Base-by-base conservation (phyloP, 345 rosid species). In the Eutrema heterophyllum region DNA sequence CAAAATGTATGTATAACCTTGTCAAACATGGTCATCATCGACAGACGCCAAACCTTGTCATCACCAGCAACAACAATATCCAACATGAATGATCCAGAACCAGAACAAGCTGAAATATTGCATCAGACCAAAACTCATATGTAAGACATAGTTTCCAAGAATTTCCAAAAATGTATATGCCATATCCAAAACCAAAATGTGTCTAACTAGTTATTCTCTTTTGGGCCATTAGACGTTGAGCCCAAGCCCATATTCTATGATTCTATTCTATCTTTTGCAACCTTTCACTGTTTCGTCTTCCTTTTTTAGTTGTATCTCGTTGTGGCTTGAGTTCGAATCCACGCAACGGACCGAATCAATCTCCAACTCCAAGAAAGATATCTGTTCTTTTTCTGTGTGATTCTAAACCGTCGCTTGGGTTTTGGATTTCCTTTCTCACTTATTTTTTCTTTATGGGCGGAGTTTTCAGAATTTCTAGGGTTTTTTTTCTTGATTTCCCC, bases 281-380 rank as follows among this genome's bases (percentile, higher is more conserved):
- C 46, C 9, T 63, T 9, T 32, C 70, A 63, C 55, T 64, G n/a
- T 64, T 33, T 6, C 21, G 21, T 65, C 30, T 49, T 29, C 32
- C 35, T 27, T 10, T 4, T 54, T 50, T 7, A 21, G 24, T 21
- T 21, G 36, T 29, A 41, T 64, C 70, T 64, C 39, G 41, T 53
- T 16, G 51, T 65, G 32, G 57, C 66, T 30, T 38, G 59, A 46
- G 72, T 65, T 74, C 72, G 53, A 74, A 74, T 49, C n/a, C 72
- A 74, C 66, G 61, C 72, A 66, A 66, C 24, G 21, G 16, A 66
- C 60, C 50, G 4, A 58, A 66, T 49, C 72, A 53, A 24, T 50
- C 75, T 71, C 24, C 61, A 48, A 55, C 14, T 21, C 24, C 24
- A 21, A 21, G 2, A 21, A 6, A 30, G 0, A 45, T 21, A 56